Base-by-base conservation (phyloP, 108 stramenopile species). In the Aurantiochytrium sp. region DNA sequence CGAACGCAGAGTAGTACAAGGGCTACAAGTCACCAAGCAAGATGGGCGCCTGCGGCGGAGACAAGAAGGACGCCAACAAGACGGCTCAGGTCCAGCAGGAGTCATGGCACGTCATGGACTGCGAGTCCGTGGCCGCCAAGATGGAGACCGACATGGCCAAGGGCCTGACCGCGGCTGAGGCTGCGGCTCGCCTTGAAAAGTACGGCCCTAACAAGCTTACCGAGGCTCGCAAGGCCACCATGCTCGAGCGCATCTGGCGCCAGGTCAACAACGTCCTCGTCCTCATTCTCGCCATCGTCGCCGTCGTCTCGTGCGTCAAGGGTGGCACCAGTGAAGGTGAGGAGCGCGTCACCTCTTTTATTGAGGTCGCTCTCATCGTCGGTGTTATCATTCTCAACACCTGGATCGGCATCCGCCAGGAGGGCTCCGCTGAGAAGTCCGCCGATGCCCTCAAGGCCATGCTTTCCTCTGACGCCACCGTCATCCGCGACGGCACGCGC, bases 351-450 rank as follows among this genome's bases (percentile, higher is more conserved):
- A 88, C 88, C 64, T 43, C 76, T 16, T 83, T 83, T 23, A 23
- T 83, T 23, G 76, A 83, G 23, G 98, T 98, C 90, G 98, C 98
- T 21, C 87, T 98, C 47, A 95, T 93, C 90, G 98, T 99, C 87
- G 94, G 93, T n/a, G 91, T 96, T 72, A 98, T 98, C 57, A 90
- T 99, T 58, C 72, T 96, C 71, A 98, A 98, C 89, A 98, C 98
- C 51, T 83, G 51, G 49, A 97, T 99, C 8, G 98, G 98, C 0
- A 97, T 97, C 44, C 91, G 98, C 55, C 98, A 99, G 92, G 98
- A 98, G 91, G 97, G 97, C 90, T 91, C 96, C 76, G 95, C 95
- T 21, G 98, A 98, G 92, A 64, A 94, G 71, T 91, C 94, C n/a
- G 88, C 98, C 14, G 96, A 98, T 88, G 96, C 97, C 76, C 92